Evolutionary conservation across 768 basidiomycete species (phyloP).

Genomic region (Lanmaoa pseudosensibilis): DNA sequence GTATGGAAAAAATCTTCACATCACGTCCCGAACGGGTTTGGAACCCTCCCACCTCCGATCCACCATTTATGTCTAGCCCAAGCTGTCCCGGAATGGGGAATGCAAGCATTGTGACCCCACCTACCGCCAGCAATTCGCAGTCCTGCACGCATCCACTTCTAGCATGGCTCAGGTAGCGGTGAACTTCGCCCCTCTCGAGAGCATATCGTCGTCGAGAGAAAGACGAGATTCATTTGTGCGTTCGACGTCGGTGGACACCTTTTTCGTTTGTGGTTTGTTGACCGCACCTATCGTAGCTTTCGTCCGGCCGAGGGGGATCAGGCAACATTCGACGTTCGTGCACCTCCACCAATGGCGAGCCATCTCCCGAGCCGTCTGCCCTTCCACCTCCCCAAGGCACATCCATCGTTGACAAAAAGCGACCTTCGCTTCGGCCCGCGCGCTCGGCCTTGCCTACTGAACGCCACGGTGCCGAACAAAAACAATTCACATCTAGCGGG

Average conservation of each 20-base stretch:
- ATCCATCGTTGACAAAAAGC: not conserved
- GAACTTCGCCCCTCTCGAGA: not conserved
- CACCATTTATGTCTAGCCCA: slow-evolving; percentile 20
- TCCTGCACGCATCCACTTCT: not conserved
- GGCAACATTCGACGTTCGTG: slow-evolving; percentile 17
- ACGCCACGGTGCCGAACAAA: not conserved
- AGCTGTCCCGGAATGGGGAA: not conserved
- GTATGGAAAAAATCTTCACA: not conserved
- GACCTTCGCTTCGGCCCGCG: not conserved
- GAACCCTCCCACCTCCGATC: slow-evolving; percentile 1
- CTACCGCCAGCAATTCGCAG: not conserved
- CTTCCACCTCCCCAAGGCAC: not conserved
- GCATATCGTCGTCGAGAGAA: not conserved
- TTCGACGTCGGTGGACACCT: not conserved
- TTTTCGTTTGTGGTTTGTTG: not conserved
- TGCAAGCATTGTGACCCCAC: not conserved
- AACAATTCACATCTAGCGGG: slow-evolving; percentile 23
- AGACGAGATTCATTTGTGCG: slow-evolving; percentile 18
- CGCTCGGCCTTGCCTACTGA: not conserved
- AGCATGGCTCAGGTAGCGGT: slow-evolving; percentile 14
- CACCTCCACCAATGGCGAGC: not conserved
- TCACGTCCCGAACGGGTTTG: not conserved
- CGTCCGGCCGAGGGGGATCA: slow-evolving; percentile 26
- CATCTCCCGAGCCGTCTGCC: not conserved
- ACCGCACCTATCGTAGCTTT: slow-evolving; percentile 8